Base-by-base conservation (phyloP, 805 yeast genomes). In the Candida hispaniensis region DNA sequence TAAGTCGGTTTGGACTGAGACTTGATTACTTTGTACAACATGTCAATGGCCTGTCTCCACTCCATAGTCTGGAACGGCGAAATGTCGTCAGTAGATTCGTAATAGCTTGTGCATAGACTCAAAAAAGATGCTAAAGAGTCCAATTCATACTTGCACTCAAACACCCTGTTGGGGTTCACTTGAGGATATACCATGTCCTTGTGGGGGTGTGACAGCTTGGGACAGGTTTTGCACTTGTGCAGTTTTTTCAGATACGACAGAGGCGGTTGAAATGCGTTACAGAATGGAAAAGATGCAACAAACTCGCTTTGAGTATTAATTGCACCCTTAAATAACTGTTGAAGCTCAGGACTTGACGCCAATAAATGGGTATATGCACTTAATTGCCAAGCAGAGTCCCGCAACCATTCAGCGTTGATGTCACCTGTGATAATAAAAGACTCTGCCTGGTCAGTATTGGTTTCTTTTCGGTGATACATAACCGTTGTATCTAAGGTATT, bases 251-350 rank as follows among this genome's bases (percentile, higher is more conserved):
- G n/a, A n/a, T n/a, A n/a, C n/a, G n/a, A n/a, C 1, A 51, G 52
- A 0, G 94, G 94, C 1, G 94, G 93, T 49, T 83, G 93, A 60
- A 81, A 85, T 0, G 94, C 94, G 55, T 83, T 83, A 56, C 95
- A 83, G 54, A 80, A 83, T 0, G 94, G 93, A 5, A 77, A 69
- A 15, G 57, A 60, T 12, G 58, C 43, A 5, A 83, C 62, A 46
- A 68, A 80, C 14, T 66, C 58, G 0, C 85, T 79, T 55, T 85
- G 94, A 14, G 82, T 79, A 40, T 72, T 67, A 33, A 83, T 79
- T 2, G 94, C 93, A 11, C 94, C 94, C 41, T 59, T 61, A 18
- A 83, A 63, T 51, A 83, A 56, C 18, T 60, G 60, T 40, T 58
- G 52, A 34, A 83, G 59, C 2, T 46, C 40, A 1, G 51, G 44